Evolutionary conservation across 192 early-diverging fungal species (phyloP).

Genomic region (Linnemannia exigua): DNA sequence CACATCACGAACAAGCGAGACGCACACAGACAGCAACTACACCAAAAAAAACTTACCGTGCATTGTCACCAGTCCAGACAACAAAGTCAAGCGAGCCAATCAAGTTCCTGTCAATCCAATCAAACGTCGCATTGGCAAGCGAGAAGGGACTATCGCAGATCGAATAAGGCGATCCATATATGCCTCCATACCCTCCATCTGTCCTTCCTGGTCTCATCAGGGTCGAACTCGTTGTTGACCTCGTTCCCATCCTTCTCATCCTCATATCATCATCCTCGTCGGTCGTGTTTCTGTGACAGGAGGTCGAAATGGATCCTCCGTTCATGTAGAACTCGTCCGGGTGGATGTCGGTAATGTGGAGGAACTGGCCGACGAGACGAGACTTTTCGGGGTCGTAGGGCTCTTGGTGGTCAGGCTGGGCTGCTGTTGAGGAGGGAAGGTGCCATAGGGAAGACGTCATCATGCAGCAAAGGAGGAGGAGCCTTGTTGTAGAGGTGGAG

Average conservation of each 20-base stretch:
- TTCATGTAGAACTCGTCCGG: conserved; percentile 70
- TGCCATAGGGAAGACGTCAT: conserved; percentile 20
- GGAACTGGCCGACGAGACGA: conserved; percentile 66
- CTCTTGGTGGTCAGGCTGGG: conserved; percentile 1
- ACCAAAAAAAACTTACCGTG: conserved; percentile 57
- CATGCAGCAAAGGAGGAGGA: conserved; percentile 24
- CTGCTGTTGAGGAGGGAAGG: background rate
- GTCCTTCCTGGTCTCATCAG: conserved; percentile 53
- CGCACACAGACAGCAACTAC: background rate
- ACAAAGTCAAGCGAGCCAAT: conserved; percentile 77
- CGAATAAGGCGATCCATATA: conserved; percentile 69
- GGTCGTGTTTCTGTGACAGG: conserved; percentile 66
- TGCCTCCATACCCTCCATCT: conserved; percentile 58
- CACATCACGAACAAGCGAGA: no score
- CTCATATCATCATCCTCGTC: conserved; percentile 21
- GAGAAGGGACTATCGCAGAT: conserved; percentile 75
- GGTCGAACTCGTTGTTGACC: no score
- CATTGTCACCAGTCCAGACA: conserved; percentile 85
- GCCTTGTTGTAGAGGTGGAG: background rate
- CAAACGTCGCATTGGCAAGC: conserved; percentile 72
- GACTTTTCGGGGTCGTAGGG: conserved; percentile 36
- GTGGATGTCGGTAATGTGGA: conserved; percentile 86
- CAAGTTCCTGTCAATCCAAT: conserved; percentile 67
- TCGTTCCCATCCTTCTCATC: background rate
- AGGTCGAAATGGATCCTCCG: conserved; percentile 71